A percentile compares a stretch with the other conserved stretches of the same genome.
These are phyloP conservation scores for Phytopythium ostracodes DNA, from an alignment of 352 stramenopile genomes.

Conservation along the genomic window DNA sequence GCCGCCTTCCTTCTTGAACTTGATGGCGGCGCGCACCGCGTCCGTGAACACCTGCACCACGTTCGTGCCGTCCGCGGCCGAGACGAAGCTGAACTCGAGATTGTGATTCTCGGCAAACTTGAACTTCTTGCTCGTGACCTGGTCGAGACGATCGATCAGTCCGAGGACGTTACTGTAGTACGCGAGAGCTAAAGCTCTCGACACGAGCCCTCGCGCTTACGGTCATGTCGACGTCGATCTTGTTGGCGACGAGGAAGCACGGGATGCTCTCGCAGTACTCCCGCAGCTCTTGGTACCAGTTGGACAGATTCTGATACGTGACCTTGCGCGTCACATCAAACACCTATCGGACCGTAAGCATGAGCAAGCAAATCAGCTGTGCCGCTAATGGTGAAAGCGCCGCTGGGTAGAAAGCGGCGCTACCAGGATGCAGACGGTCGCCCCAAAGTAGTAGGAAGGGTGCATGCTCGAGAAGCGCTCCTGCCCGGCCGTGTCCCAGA, in stretches of 20 bases:
- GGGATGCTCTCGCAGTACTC: slow-evolving; percentile 92
- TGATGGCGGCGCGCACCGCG: slow-evolving; percentile 75
- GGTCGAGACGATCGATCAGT: background rate
- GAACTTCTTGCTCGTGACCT: slow-evolving; percentile 96
- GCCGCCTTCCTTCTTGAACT: slow-evolving; percentile 88
- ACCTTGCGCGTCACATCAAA: slow-evolving; percentile 96
- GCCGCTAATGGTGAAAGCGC: no score
- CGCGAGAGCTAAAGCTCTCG: background rate
- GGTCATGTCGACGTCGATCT: slow-evolving; percentile 95
- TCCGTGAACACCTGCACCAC: slow-evolving; percentile 95
- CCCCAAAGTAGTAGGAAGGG: slow-evolving; percentile 94
- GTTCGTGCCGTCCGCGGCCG: slow-evolving; percentile 93
- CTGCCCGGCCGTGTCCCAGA: slow-evolving; percentile 96
- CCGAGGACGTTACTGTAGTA: background rate
- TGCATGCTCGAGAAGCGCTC: slow-evolving; percentile 96
- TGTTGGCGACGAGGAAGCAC: slow-evolving; percentile 95
- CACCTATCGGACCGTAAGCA: slow-evolving; percentile 35
- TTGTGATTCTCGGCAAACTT: slow-evolving; percentile 94
- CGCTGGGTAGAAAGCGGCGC: no score
- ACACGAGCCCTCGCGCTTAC: slow-evolving; percentile 19
- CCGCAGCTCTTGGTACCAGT: slow-evolving; percentile 91
- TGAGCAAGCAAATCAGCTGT: no score
- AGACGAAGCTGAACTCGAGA: slow-evolving; percentile 94
- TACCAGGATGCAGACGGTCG: slow-evolving; percentile 91
- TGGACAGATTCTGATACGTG: slow-evolving; percentile 92